Evolutionary conservation across 2,329 filamentous ascomycete genomes (phyloP), one percentile per base, ranked within the genome.

Genomic region (Fusarium drepaniforme): DNA sequence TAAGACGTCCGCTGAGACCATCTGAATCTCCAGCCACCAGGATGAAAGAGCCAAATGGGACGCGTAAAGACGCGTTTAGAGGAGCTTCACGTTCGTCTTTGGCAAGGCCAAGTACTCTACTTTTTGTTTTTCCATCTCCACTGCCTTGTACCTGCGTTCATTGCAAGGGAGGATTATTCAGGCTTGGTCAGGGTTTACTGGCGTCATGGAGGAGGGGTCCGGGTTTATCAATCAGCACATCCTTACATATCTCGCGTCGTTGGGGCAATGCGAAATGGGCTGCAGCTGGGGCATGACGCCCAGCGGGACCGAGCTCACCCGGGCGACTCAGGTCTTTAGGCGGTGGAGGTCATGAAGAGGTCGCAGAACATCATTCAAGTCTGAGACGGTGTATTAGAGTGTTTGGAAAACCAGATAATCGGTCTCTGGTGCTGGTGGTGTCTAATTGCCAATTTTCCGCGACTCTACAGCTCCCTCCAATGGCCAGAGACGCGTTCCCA

Each of bases 161-260:
- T 71, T 28, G 62, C 66, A 70, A 58, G 70, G 72, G 59, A 67
- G 66, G 71, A 75, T 76, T 68, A 70, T 74, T 77, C 75, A 78
- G 75, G 66, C 67, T 79, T 75, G 74, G 74, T 75, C 74, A 78
- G 70, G 63, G 37, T 49, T 59, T 66, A 25, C 46, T 51, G 49
- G 72, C 68, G 72, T 75, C 75, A 74, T 78, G 72, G 57, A 46
- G 72, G 57, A 46, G 57, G 59, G 66, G 44, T 23, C 44, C 23
- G 23, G 59, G 66, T 77, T 79, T 79, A 80, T 82, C 80, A 81
- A 81, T 81, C 79, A 82, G 80, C 78, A 81, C 78, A 75, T 67
- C 74, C 73, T 70, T 40, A 15, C 70, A 67, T 74, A n/a, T 57
- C 66, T 71, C 72, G 70, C 58, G 71, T 76, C 68, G 69, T 74